Base-by-base conservation (phyloP, 257 asterid species). In the Nicotiana obtusifolia region DNA sequence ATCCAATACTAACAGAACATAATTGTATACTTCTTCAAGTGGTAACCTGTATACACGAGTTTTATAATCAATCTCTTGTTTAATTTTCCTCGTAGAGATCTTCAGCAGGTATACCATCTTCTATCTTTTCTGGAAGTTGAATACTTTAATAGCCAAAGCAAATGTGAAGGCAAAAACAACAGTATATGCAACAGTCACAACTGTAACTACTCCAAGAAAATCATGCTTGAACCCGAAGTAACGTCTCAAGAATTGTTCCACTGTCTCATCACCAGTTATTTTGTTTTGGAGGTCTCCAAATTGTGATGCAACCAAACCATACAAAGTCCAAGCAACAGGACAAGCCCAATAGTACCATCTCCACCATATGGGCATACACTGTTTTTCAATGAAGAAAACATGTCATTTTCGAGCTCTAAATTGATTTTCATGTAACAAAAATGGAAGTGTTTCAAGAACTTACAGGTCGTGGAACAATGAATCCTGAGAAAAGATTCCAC, bases 341-440 rank as follows among this genome's bases (percentile, higher is more conserved):
- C 88, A 83, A 35, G 75, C 88, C 97, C 97, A 93, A 76, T 90
- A 93, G 88, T 90, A 90, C 98, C 98, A 93, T 89, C 97, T 89
- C 97, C 97, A 93, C 95, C 95, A 93, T 6, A 92, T 31, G 0
- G 97, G 94, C 9, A 93, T 90, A 71, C 88, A 82, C 97, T 93
- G 91, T 4, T 87, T 78, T 26, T 7, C 2, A 10, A 71, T 54
- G 59, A 17, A 65, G 7, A 20, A 26, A 20, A 57, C 44, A 80
- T 62, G 75, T 26, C 9, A 6, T 65, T 60, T 16, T 60, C 15
- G 13, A n/a, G 76, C n/a, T 82, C 16, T 78, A 22, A 54, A 56
- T 69, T 20, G 10, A 47, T 41, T 28, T 10, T 52, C 41, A 53
- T 16, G 15, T 54, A 22, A 6, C 16, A 10, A 78, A 41, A 60